Evolutionary conservation across 257 asterid species (phyloP).

Genomic region (Petunia secreta): DNA sequence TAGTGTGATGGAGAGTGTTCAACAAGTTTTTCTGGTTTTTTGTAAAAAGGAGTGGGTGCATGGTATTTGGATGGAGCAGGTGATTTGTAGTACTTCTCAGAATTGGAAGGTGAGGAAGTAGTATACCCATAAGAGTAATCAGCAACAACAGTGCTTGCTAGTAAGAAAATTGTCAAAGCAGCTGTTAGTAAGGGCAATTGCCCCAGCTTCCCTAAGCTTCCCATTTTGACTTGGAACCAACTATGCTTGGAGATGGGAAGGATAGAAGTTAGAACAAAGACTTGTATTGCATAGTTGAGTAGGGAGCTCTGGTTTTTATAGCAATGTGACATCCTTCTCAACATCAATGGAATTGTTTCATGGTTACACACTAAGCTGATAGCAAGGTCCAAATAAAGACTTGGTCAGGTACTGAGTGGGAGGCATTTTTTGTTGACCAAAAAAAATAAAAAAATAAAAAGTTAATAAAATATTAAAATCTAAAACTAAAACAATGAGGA

Average conservation of each 20-base stretch:
- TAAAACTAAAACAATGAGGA: neutral
- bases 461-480: neutral
- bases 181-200: neutral
- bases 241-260: no score
- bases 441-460: neutral
- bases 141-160: slow-evolving; percentile 15
- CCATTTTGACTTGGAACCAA: no score
- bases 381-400: neutral
- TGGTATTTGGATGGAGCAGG: neutral
- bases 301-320: neutral
- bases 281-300: neutral
- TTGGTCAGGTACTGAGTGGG: neutral
- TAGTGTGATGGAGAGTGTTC: neutral
- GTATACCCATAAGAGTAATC: neutral
- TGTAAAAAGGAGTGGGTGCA: neutral
- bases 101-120: slow-evolving; percentile 7
- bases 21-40: neutral
- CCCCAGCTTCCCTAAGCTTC: neutral
- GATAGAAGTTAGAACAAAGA: neutral
- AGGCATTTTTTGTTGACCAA: neutral
- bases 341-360: neutral
- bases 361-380: slow-evolving; percentile 1
- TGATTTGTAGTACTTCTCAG: slow-evolving; percentile 4
- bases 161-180: slow-evolving; percentile 10
- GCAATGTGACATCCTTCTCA: neutral